These are phyloP conservation scores for Komagataella phaffii DNA, from an alignment of 805 yeast genomes.

Conservation along the genomic window DNA sequence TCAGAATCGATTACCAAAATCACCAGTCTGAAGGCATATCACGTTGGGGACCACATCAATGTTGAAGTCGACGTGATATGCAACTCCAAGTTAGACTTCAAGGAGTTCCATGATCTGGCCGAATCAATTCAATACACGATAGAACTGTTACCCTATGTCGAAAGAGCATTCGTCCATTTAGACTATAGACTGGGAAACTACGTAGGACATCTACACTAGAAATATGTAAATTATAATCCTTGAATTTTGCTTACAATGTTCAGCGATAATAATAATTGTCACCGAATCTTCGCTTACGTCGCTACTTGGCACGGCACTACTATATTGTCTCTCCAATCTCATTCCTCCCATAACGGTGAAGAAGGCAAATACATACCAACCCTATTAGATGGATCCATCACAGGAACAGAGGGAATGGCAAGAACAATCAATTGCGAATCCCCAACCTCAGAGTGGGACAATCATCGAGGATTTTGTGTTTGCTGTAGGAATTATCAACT, in stretches of 20 bases:
- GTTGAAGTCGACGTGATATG: slow-evolving; percentile 68
- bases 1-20: slow-evolving; percentile 53
- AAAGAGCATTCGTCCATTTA: slow-evolving; percentile 71
- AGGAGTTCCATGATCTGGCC: slow-evolving; percentile 70
- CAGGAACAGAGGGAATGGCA: background rate
- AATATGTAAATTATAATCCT: slow-evolving; percentile 9
- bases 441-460: background rate
- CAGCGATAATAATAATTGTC: background rate
- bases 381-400: background rate
- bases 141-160: slow-evolving; percentile 66
- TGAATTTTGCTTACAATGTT: too few species aligned
- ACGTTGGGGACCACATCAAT: slow-evolving; percentile 63
- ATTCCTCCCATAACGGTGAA: background rate
- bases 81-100: slow-evolving; percentile 33
- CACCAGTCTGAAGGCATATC: slow-evolving; percentile 59
- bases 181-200: slow-evolving; percentile 37
- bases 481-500: slow-evolving; percentile 84
- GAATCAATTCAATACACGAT: slow-evolving; percentile 73
- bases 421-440: background rate
- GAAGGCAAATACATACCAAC: background rate
- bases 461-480: slow-evolving; percentile 31
- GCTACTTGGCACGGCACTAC: background rate
- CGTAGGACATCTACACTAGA: slow-evolving; percentile 19
- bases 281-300: background rate
- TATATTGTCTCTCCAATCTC: background rate